These are phyloP conservation scores for Teunomyces gatunensis DNA, from an alignment of 805 yeast species.

Conservation along the genomic window DNA sequence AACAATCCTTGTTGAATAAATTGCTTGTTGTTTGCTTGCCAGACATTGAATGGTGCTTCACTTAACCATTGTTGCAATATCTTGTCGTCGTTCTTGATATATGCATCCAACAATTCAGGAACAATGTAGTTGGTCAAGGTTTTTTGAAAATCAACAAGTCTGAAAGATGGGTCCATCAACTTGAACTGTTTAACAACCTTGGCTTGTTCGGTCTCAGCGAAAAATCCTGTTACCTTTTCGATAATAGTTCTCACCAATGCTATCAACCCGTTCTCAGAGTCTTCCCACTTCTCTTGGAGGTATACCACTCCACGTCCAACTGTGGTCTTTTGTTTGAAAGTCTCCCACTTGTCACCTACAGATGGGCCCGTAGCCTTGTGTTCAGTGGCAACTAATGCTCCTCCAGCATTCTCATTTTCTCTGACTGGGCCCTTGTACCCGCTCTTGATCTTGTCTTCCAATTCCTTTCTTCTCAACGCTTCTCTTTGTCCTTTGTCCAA, in stretches of 20 bases:
- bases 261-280: conserved; percentile 88
- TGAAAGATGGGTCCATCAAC: conserved; percentile 87
- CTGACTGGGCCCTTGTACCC: conserved; percentile 70
- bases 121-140: conserved; percentile 88
- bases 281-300: conserved; percentile 78
- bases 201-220: conserved; percentile 95
- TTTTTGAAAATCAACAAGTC: conserved; percentile 69
- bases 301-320: conserved; percentile 64
- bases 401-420: conserved; percentile 79
- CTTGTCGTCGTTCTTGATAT: conserved; percentile 83
- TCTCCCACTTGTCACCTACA: conserved; percentile 62
- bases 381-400: conserved; percentile 77
- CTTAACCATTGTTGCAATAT: conserved; percentile 87
- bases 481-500: conserved; percentile 81
- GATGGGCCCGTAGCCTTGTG: conserved; percentile 71
- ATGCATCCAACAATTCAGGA: conserved; percentile 95
- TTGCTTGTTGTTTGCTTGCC: conserved; percentile 90
- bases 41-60: conserved; percentile 95
- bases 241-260: conserved; percentile 74
- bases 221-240: conserved; percentile 80
- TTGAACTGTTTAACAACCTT: conserved; percentile 84
- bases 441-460: conserved; percentile 52
- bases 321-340: conserved; percentile 62
- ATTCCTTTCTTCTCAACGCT: conserved; percentile 52
- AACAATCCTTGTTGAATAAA: conserved; percentile 86